A percentile compares a stretch with the other conserved stretches of the same genome.
These are phyloP conservation scores for Rhododendron williamsianum DNA, from an alignment of 148 eudicot genomes.

Conservation along the genomic window DNA sequence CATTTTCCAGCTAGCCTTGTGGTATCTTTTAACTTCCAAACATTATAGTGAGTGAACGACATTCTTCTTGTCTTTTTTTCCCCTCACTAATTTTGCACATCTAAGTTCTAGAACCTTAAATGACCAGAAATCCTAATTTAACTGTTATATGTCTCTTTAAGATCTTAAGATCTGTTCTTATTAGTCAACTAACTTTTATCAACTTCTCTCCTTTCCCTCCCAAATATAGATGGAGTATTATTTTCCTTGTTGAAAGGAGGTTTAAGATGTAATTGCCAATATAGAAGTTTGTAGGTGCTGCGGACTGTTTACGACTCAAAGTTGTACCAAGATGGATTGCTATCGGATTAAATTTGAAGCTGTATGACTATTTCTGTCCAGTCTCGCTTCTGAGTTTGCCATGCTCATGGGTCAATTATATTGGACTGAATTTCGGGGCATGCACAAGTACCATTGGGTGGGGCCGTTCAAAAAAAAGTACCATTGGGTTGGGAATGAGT, in stretches of 20 bases:
- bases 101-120: not conserved
- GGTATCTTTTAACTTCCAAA: not conserved
- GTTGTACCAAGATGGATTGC: not conserved
- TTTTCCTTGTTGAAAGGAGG: not conserved
- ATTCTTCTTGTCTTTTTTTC: not conserved
- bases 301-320: not conserved
- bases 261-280: not conserved
- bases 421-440: not conserved
- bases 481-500: not conserved
- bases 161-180: no score
- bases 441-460: not conserved
- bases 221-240: not conserved
- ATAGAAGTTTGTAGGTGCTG: not conserved
- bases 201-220: no score
- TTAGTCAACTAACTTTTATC: no score
- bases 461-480: not conserved
- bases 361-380: not conserved
- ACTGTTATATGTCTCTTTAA: no score
- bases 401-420: not conserved
- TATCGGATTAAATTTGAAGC: not conserved
- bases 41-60: not conserved
- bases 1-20: not conserved
- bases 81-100: not conserved
- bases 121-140: no score
- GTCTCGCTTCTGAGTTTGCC: not conserved